Evolutionary conservation across 768 basidiomycete species (phyloP).

Genomic region (Krasilnikovozyma curviuscula): DNA sequence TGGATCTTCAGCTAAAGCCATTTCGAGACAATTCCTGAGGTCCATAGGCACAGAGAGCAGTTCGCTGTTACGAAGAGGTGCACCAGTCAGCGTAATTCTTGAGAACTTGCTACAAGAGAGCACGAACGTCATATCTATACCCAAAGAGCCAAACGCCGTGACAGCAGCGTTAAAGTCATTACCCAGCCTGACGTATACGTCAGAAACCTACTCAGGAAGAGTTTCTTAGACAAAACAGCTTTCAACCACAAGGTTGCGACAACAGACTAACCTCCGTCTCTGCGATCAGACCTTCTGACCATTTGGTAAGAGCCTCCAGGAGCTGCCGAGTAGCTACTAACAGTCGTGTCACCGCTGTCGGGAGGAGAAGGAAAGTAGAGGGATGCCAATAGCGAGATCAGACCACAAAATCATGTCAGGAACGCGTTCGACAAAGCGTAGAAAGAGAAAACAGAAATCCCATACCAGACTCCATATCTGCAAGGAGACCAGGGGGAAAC

Average conservation of each 20-base stretch:
- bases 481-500: too few relatives aligned
- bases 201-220: slow-evolving; percentile 52
- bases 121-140: slow-evolving; percentile 78
- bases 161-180: slow-evolving; percentile 95
- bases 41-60: slow-evolving; percentile 72
- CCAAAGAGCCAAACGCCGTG: slow-evolving; percentile 61
- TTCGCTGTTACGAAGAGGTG: slow-evolving; percentile 38
- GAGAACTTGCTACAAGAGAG: neutral
- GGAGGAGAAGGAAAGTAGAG: neutral
- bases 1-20: slow-evolving; percentile 79
- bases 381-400: neutral
- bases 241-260: slow-evolving; percentile 5
- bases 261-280: slow-evolving; percentile 31
- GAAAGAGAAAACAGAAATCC: too few relatives aligned
- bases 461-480: slow-evolving; percentile 39
- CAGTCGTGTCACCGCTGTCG: slow-evolving; percentile 57
- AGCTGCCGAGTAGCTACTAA: slow-evolving; percentile 87
- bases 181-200: slow-evolving; percentile 87
- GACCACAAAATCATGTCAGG: too few relatives aligned
- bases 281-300: slow-evolving; percentile 52
- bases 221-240: neutral
- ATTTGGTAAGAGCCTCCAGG: slow-evolving; percentile 69
- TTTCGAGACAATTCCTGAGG: slow-evolving; percentile 69
- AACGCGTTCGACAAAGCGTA: neutral
- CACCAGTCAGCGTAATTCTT: neutral